Percentiles rank a stretch among this genome's conserved stretches.
Evolutionary conservation across 805 yeast genomes (phyloP).

Genomic region (Saccharomycopsis sp.): DNA sequence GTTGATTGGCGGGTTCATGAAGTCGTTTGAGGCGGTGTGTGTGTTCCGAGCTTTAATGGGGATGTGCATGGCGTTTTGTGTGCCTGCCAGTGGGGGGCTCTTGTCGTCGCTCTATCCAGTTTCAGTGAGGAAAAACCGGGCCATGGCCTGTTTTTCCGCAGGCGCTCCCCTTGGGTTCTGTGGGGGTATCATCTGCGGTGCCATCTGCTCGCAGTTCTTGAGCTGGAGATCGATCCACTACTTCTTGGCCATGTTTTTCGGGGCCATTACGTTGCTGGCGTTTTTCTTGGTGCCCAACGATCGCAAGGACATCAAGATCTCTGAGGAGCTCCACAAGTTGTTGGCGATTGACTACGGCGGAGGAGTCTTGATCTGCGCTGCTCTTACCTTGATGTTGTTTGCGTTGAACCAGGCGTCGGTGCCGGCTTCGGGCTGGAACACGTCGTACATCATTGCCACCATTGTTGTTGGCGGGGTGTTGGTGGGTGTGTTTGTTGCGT

Average conservation of each 20-base stretch:
- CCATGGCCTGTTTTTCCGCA: slow-evolving; percentile 34
- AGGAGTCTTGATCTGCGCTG: slow-evolving; percentile 32
- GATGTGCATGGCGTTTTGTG: slow-evolving; percentile 34
- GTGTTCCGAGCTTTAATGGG: slow-evolving; percentile 39
- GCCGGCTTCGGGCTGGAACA: slow-evolving; percentile 35
- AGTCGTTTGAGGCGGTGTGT: slow-evolving; percentile 29
- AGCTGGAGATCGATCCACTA: slow-evolving; percentile 36
- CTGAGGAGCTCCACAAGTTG: slow-evolving; percentile 22
- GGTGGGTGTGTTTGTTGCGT: slow-evolving; percentile 29
- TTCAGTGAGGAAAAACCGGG: slow-evolving; percentile 34
- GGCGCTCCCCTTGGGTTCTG: slow-evolving; percentile 44
- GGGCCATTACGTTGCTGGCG: slow-evolving; percentile 24
- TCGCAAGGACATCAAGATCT: background rate
- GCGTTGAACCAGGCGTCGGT: slow-evolving; percentile 37
- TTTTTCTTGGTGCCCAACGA: slow-evolving; percentile 29
- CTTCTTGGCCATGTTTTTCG: slow-evolving; percentile 33
- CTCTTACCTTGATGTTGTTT: slow-evolving; percentile 35
- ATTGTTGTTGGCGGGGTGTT: slow-evolving; percentile 32
- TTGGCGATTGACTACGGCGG: slow-evolving; percentile 34
- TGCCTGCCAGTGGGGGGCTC: slow-evolving; percentile 41
- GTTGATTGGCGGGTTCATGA: slow-evolving; percentile 32
- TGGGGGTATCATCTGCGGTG: slow-evolving; percentile 35
- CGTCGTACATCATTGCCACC: slow-evolving; percentile 38
- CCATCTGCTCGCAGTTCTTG: slow-evolving; percentile 33
- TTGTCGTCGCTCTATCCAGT: slow-evolving; percentile 34